Percentiles rank a stretch among this genome's conserved stretches.
Evolutionary conservation across 371 early-diverging fungal genomes (phyloP).

Genomic region (Haplosporangium sp.): DNA sequence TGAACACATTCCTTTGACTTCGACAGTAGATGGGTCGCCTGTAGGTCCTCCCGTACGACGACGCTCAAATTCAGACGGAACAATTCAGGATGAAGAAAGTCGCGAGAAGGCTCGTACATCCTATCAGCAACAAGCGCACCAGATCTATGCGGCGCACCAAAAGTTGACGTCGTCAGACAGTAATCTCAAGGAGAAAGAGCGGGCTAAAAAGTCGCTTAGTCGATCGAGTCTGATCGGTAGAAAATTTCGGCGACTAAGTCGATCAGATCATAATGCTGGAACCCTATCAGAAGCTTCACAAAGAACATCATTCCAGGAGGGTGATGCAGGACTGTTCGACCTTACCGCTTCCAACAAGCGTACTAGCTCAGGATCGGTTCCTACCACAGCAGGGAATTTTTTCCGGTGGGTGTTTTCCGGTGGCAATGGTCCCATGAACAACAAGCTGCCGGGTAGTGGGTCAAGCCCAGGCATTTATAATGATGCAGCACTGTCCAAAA

Average conservation of each 20-base stretch:
- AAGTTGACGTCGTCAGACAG: slow-evolving; percentile 20
- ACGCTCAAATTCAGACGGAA: slow-evolving; percentile 26
- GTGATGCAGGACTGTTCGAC: slow-evolving; percentile 9
- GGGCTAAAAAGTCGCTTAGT: slow-evolving; percentile 34
- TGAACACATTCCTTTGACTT: slow-evolving; percentile 1
- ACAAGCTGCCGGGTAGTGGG: slow-evolving; percentile 1
- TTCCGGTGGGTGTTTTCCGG: slow-evolving; percentile 47
- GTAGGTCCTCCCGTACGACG: neutral
- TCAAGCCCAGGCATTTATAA: slow-evolving; percentile 5
- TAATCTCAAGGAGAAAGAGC: slow-evolving; percentile 25
- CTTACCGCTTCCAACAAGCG: slow-evolving; percentile 15
- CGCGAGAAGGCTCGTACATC: slow-evolving; percentile 25
- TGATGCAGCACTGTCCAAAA: neutral
- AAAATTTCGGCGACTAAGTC: slow-evolving; percentile 40
- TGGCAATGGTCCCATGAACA: slow-evolving; percentile 10
- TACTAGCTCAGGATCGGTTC: slow-evolving; percentile 23
- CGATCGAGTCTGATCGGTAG: slow-evolving; percentile 44
- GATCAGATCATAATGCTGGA: slow-evolving; percentile 12
- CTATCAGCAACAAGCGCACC: slow-evolving; percentile 46
- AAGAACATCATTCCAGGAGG: slow-evolving; percentile 15
- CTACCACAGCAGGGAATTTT: slow-evolving; percentile 42
- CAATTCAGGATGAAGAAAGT: slow-evolving; percentile 30
- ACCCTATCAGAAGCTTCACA: slow-evolving; percentile 9
- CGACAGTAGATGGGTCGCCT: slow-evolving; percentile 11
- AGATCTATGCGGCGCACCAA: slow-evolving; percentile 37